These are phyloP conservation scores for Selaginella tamariscina DNA, from an alignment of 75 land plant genomes.

Conservation along the genomic window DNA sequence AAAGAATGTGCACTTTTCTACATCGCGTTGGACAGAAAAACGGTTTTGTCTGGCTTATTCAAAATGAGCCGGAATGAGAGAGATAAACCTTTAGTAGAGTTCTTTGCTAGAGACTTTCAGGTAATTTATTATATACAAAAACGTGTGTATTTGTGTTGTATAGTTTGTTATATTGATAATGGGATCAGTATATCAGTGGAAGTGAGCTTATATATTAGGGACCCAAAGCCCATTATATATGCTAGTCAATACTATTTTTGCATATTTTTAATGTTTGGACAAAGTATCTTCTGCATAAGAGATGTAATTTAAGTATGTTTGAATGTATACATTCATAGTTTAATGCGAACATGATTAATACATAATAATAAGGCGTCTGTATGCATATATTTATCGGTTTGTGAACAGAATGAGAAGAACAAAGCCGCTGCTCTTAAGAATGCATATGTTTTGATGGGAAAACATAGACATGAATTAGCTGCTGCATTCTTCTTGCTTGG, in stretches of 20 bases:
- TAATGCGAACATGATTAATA: too few relatives aligned
- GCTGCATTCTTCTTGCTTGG: slow-evolving; percentile 91
- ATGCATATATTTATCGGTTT: neutral
- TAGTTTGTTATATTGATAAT: neutral
- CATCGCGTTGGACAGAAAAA: slow-evolving; percentile 70
- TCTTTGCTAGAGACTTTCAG: slow-evolving; percentile 85
- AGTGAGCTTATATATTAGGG: neutral
- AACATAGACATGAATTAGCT: slow-evolving; percentile 87
- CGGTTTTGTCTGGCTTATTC: slow-evolving; percentile 79
- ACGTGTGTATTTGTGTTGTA: neutral
- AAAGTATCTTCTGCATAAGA: neutral
- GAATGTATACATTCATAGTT: too few relatives aligned
- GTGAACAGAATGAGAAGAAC: slow-evolving; percentile 70
- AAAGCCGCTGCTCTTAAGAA: slow-evolving; percentile 97
- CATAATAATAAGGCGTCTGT: too few relatives aligned
- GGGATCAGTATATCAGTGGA: neutral
- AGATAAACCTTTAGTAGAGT: slow-evolving; percentile 75
- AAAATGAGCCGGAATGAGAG: slow-evolving; percentile 90
- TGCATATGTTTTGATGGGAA: slow-evolving; percentile 94
- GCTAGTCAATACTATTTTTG: neutral
- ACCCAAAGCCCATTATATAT: neutral
- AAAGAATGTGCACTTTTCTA: slow-evolving; percentile 82
- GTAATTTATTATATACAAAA: slow-evolving; percentile 21
- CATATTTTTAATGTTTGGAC: neutral
- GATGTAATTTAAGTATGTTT: too few relatives aligned